phyloP scores from a whole-genome alignment of 805 yeast genomes.

The Kazachstania bromeliacearum region DNA sequence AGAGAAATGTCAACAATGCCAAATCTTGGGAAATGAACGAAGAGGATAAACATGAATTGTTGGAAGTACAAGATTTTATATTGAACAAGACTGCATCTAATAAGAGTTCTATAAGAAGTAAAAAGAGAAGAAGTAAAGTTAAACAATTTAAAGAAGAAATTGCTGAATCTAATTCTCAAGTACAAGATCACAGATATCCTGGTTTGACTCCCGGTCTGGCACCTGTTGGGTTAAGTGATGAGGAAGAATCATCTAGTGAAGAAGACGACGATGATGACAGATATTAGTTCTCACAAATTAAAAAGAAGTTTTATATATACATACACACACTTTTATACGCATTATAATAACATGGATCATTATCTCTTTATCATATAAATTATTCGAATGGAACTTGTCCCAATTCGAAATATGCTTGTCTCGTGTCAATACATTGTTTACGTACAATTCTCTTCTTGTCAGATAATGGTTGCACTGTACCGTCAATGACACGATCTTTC shows the following conservation, averaged over 20 bases:
- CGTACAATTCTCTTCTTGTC: slow-evolving; percentile 70
- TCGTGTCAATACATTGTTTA: slow-evolving; percentile 64
- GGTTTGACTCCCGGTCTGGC: slow-evolving; percentile 84
- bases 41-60: slow-evolving; percentile 33
- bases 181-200: slow-evolving; percentile 31
- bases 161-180: slow-evolving; percentile 8
- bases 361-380: slow-evolving; percentile 3
- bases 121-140: slow-evolving; percentile 19
- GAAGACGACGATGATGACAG: slow-evolving; percentile 9
- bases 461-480: slow-evolving; percentile 47
- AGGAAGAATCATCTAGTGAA: slow-evolving; percentile 33
- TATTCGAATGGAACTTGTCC: slow-evolving; percentile 32
- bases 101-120: slow-evolving; percentile 29
- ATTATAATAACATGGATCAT: too few species aligned
- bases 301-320: slow-evolving; percentile 1
- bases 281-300: too few species aligned
- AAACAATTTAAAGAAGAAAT: slow-evolving; percentile 26
- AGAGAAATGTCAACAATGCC: slow-evolving; percentile 31
- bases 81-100: slow-evolving; percentile 35
- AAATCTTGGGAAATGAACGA: slow-evolving; percentile 35
- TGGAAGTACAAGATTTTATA: slow-evolving; percentile 35
- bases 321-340: neutral
- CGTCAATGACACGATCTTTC: slow-evolving; percentile 39
- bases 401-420: slow-evolving; percentile 64
- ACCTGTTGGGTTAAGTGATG: slow-evolving; percentile 61